Evolutionary conservation across 805 yeast species (phyloP), one percentile per base, ranked within the genome.

Genomic region (Blastobotrys parvus): DNA sequence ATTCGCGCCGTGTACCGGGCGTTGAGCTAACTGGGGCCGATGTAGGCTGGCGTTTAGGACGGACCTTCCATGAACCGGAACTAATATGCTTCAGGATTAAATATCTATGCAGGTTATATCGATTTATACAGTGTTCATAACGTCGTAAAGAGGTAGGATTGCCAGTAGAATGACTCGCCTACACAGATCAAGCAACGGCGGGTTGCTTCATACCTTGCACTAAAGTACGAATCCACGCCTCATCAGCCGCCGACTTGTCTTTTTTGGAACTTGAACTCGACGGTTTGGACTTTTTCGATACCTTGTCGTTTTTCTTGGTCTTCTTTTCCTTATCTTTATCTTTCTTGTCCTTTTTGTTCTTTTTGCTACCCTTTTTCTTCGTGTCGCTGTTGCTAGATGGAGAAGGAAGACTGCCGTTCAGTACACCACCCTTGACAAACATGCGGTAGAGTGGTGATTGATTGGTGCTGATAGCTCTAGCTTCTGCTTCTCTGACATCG

Each of bases 381-480:
- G 36, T 48, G 47, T 49, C 44, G n/a, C n/a, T n/a, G n/a, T n/a
- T n/a, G n/a, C n/a, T n/a, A n/a, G n/a, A n/a, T n/a, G n/a, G n/a
- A n/a, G n/a, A n/a, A n/a, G n/a, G n/a, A 32, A 39, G 48, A 29
- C 40, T 44, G 1, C 97, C 97, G 33, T 74, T 72, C 44, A 90
- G 63, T 1, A 92, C 82, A 51, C 83, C 90, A 0, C 97, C 98
- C 51, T 75, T 73, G 1, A 88, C 94, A 68, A 90, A 90, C 85
- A 82, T 78, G 46, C 76, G 65, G 56, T 90, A 92, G 43, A 92
- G 64, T 1, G 95, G 94, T 3, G 92, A 81, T 27, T 67, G 67
- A 2, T 71, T 64, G 54, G 72, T 72, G 2, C 77, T 64, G 3
- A 58, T 36, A 6, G 52, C 40, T 74, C 65, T 29, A 68, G 72